A percentile compares a stretch with the other conserved stretches of the same genome.
Evolutionary conservation across 352 stramenopile species (phyloP).

Genomic region (Phytophthora lateralis): DNA sequence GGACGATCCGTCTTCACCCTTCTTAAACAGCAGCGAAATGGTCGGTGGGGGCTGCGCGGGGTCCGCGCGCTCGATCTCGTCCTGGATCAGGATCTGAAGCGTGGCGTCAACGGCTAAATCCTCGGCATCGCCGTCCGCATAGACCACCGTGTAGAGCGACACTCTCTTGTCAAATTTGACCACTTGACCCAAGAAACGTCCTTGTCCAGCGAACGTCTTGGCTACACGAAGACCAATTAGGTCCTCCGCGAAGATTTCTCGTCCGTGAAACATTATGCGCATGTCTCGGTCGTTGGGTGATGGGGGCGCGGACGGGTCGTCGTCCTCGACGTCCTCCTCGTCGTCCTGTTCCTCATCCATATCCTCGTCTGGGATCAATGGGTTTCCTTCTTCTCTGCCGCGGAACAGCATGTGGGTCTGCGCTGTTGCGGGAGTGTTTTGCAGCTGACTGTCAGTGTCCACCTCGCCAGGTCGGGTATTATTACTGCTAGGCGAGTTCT

Average conservation of each 20-base stretch:
- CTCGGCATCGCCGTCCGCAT: slow-evolving; percentile 82
- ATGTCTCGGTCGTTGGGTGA: slow-evolving; percentile 51
- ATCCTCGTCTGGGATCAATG: slow-evolving; percentile 21
- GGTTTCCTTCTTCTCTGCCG: slow-evolving; percentile 24
- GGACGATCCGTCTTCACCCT: slow-evolving; percentile 13
- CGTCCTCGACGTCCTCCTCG: slow-evolving; percentile 24
- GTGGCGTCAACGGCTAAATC: slow-evolving; percentile 78
- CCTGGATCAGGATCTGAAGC: slow-evolving; percentile 85
- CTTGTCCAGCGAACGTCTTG: slow-evolving; percentile 81
- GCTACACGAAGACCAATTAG: slow-evolving; percentile 82
- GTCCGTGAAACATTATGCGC: slow-evolving; percentile 75
- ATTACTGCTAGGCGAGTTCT: slow-evolving; percentile 3
- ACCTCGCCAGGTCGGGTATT: background rate
- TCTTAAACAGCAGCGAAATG: slow-evolving; percentile 42
- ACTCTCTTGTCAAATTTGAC: slow-evolving; percentile 83
- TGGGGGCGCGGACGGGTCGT: slow-evolving; percentile 22
- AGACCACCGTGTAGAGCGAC: slow-evolving; percentile 81
- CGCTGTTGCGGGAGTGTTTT: background rate
- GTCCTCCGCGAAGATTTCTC: slow-evolving; percentile 74
- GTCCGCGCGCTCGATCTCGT: slow-evolving; percentile 83
- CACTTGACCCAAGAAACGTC: slow-evolving; percentile 86
- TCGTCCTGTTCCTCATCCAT: slow-evolving; percentile 30
- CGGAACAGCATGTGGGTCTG: background rate
- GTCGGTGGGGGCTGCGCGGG: slow-evolving; percentile 49
- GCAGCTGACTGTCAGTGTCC: background rate